These are phyloP conservation scores for Chrysophaeum taylorii DNA, from an alignment of 352 stramenopile genomes.

Conservation along the genomic window DNA sequence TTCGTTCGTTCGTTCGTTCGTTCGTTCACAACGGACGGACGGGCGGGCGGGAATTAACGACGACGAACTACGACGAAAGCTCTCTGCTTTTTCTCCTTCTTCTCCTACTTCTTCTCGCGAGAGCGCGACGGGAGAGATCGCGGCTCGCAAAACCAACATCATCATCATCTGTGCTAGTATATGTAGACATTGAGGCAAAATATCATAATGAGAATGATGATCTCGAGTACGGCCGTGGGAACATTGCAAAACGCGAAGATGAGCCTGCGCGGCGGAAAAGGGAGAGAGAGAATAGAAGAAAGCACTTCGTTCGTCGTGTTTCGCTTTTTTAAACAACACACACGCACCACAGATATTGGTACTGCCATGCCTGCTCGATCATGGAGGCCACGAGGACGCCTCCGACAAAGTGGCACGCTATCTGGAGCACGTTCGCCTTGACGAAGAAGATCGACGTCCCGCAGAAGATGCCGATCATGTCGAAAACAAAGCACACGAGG, in stretches of 20 bases:
- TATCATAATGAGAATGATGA: not conserved
- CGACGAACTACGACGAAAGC: too few species aligned
- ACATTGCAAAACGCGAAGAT: not conserved
- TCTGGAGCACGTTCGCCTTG: constrained; percentile 6
- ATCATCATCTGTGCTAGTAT: not conserved
- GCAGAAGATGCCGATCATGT: not conserved
- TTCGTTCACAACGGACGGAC: too few species aligned
- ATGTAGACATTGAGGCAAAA: not conserved
- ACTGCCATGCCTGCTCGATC: not conserved
- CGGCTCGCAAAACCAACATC: too few species aligned
- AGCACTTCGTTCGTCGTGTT: too few species aligned
- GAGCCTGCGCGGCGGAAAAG: not conserved
- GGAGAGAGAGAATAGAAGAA: not conserved
- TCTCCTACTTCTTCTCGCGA: too few species aligned
- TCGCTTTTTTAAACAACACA: too few species aligned
- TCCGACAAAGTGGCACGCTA: constrained; percentile 2
- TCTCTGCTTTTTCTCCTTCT: too few species aligned
- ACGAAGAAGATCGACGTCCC: not conserved
- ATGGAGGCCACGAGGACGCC: not conserved
- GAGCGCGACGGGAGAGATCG: too few species aligned
- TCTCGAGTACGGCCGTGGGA: not conserved
- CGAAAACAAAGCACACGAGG: constrained; percentile 2
- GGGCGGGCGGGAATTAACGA: too few species aligned
- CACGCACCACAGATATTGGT: constrained; percentile 2
- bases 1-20: too few species aligned